Evolutionary conservation across 768 basidiomycete genomes (phyloP).

Genomic region (Tricholoma furcatifolium): DNA sequence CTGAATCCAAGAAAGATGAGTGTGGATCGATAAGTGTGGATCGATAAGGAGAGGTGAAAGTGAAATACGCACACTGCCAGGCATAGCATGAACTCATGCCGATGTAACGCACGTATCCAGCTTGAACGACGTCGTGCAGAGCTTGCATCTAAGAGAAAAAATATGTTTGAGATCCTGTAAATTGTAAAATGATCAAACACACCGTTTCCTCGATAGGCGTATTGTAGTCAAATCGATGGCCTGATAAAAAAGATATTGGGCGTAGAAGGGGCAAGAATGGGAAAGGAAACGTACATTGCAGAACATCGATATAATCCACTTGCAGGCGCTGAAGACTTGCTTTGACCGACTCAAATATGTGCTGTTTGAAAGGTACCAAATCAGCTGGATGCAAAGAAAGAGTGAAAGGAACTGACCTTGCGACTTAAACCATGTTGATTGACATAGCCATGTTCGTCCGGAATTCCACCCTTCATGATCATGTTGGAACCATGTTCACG

Average conservation of each 20-base stretch:
- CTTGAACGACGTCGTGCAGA: constrained; percentile 64
- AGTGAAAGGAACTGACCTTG: constrained; percentile 12
- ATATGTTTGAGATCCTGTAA: background rate
- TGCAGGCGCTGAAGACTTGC: constrained; percentile 64
- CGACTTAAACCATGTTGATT: constrained; percentile 49
- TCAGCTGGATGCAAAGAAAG: background rate
- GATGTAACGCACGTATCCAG: constrained; percentile 60
- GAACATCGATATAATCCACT: constrained; percentile 72
- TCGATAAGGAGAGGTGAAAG: background rate
- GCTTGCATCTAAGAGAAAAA: constrained; percentile 53
- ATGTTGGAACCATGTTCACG: constrained; percentile 19
- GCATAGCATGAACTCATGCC: constrained; percentile 58
- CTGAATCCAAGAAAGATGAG: constrained; percentile 20
- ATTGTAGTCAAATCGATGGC: constrained; percentile 54
- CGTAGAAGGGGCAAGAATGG: background rate
- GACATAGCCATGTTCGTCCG: constrained; percentile 47
- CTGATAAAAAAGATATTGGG: constrained; percentile 17
- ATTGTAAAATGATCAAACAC: background rate
- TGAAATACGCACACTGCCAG: constrained; percentile 44
- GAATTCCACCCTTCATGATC: constrained; percentile 11
- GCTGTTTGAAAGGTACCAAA: constrained; percentile 33
- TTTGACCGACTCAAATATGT: constrained; percentile 72
- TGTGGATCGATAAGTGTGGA: background rate
- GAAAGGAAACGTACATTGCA: constrained; percentile 50
- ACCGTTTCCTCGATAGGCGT: constrained; percentile 61